Conservation (phyloP, 1,139 yeast species). For the Zygoascus sp. region DNA sequence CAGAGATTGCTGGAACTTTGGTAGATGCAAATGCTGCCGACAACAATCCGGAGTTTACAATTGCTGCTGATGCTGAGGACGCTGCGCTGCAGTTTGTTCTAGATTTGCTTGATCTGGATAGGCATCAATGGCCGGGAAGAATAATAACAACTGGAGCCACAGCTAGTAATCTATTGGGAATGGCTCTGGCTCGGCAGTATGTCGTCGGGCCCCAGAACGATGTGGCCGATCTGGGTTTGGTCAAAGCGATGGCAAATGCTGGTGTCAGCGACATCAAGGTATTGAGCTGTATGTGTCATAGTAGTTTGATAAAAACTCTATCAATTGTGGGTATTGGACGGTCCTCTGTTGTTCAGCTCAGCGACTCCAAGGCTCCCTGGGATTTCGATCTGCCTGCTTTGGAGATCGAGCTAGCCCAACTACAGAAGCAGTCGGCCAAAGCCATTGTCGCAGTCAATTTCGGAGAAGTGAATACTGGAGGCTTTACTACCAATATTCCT, state of each 20-base stretch:
- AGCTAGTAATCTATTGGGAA: constrained; percentile 27
- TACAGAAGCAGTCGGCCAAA: constrained; percentile 10
- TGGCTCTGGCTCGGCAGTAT: constrained; percentile 27
- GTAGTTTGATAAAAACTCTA: constrained; percentile 28
- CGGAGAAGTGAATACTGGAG: constrained; percentile 31
- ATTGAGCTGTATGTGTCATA: constrained; percentile 24
- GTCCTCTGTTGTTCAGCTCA: constrained; percentile 18
- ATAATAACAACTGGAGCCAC: constrained; percentile 31
- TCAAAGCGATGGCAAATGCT: constrained; percentile 18
- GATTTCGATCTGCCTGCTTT: constrained; percentile 23
- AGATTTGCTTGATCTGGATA: constrained; percentile 23
- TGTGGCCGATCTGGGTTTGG: constrained; percentile 19
- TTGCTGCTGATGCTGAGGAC: constrained; percentile 25
- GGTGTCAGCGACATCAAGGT: constrained; percentile 24
- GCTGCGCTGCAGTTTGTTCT: constrained; percentile 23
- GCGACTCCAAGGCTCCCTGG: constrained; percentile 21
- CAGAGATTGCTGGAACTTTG: constrained; percentile 25
- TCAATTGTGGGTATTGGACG: constrained; percentile 29
- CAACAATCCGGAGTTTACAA: constrained; percentile 24
- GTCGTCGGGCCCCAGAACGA: constrained; percentile 10
- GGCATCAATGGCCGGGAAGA: constrained; percentile 21
- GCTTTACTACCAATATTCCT: constrained; percentile 21
- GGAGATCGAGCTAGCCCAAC: constrained; percentile 16
- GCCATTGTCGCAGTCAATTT: constrained; percentile 26
- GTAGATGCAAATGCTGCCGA: constrained; percentile 25